Percentiles rank a stretch among this genome's conserved stretches.
Evolutionary conservation across 495 filamentous ascomycete genomes (phyloP).

Genomic region (Aspergillus ellipticus): DNA sequence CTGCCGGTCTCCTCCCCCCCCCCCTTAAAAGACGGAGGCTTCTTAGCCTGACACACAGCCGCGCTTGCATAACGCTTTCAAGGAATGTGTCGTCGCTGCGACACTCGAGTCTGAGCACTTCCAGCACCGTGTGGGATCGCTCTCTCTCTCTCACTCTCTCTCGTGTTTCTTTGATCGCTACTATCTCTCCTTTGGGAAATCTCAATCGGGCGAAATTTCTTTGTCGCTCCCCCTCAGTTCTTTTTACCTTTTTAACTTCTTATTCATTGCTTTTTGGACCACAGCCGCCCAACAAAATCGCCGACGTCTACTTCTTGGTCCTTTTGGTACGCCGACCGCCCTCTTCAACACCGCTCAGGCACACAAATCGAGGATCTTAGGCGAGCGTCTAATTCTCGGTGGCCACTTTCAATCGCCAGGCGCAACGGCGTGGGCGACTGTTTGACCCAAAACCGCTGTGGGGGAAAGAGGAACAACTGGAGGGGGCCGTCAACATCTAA

Average conservation of each 20-base stretch:
- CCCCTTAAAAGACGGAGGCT: constrained; percentile 17
- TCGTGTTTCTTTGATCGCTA: constrained; percentile 7
- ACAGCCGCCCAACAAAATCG: neutral
- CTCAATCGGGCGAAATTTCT: neutral
- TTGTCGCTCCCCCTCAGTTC: constrained; percentile 2
- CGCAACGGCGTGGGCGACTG: neutral
- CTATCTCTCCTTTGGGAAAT: constrained; percentile 8
- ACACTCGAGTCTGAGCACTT: constrained; percentile 23
- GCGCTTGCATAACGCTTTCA: constrained; percentile 30
- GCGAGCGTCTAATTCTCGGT: neutral
- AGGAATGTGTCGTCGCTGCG: constrained; percentile 24
- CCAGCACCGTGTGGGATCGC: constrained; percentile 17
- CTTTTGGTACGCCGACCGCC: constrained; percentile 4
- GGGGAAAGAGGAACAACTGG: constrained; percentile 3
- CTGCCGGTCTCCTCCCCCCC: constrained; percentile 20
- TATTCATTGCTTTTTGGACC: neutral
- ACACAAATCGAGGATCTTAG: constrained; percentile 1
- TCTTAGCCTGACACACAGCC: constrained; percentile 30
- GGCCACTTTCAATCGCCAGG: neutral
- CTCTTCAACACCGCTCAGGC: constrained; percentile 1
- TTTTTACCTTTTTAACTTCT: neutral
- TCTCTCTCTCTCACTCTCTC: constrained; percentile 6
- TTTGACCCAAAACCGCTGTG: neutral
- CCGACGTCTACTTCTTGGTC: constrained; percentile 2
- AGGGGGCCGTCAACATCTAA: constrained; percentile 7